A percentile compares a stretch with the other conserved stretches of the same genome.
Evolutionary conservation across 2,329 filamentous ascomycete species (phyloP).

Genomic region (Trichoderma sp.): DNA sequence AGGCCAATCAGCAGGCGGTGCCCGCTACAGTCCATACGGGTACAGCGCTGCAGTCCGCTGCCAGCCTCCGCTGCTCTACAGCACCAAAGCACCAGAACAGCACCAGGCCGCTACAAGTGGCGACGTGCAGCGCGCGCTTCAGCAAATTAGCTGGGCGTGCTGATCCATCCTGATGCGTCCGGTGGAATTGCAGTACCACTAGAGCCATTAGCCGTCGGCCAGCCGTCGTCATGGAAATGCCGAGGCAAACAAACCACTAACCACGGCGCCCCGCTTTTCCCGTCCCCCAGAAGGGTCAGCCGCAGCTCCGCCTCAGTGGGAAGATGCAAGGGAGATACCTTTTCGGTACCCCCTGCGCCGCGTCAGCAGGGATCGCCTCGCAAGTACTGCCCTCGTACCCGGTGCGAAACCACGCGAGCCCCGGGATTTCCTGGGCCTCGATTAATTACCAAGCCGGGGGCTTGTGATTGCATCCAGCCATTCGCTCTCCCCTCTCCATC

Average conservation of each 20-base stretch:
- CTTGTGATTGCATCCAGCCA: slow-evolving; percentile 16
- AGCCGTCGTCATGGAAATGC: slow-evolving; percentile 6
- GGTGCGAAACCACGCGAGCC: slow-evolving; percentile 13
- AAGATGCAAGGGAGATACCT: background rate
- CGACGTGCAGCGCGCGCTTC: background rate
- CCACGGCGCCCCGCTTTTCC: slow-evolving; percentile 8
- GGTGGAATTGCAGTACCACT: background rate
- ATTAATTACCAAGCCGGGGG: slow-evolving; percentile 17
- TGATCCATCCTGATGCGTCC: background rate
- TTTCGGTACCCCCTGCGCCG: slow-evolving; percentile 5
- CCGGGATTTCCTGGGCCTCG: slow-evolving; percentile 5
- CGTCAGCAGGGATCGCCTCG: background rate
- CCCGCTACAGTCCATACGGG: background rate
- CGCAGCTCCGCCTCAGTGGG: slow-evolving; percentile 13
- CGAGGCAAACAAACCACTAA: slow-evolving; percentile 15
- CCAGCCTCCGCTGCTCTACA: background rate
- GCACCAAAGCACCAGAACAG: background rate
- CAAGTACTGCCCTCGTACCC: background rate
- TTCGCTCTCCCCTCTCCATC: background rate
- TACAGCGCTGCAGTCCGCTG: background rate
- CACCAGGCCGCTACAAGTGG: background rate
- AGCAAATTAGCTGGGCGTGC: background rate
- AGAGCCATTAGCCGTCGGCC: background rate
- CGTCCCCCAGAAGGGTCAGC: slow-evolving; percentile 9
- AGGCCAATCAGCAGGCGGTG: background rate